phyloP scores from a whole-genome alignment of 805 yeast species.

The Metschnikowia picachoensis region DNA sequence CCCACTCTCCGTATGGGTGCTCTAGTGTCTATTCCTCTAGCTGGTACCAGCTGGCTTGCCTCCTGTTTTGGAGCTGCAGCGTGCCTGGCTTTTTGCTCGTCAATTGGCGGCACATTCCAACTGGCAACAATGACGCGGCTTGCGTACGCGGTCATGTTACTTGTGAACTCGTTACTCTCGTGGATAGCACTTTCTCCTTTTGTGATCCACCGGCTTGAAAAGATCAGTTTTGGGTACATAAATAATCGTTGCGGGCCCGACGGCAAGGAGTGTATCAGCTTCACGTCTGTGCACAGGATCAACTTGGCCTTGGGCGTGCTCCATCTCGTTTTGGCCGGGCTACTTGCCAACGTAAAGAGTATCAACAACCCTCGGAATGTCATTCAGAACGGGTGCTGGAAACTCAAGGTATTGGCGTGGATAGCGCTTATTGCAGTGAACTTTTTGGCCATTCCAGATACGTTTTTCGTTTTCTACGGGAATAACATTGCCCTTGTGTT shows the following conservation, averaged over 20 bases:
- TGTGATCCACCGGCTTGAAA: constrained; percentile 68
- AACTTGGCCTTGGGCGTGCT: constrained; percentile 82
- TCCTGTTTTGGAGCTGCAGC: constrained; percentile 45
- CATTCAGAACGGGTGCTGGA: constrained; percentile 93
- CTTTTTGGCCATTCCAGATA: constrained; percentile 76
- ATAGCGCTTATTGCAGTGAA: constrained; percentile 51
- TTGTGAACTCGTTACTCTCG: constrained; percentile 75
- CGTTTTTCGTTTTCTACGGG: constrained; percentile 85
- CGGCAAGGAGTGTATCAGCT: constrained; percentile 80
- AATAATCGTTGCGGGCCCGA: constrained; percentile 65
- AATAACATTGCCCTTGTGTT: constrained; percentile 82
- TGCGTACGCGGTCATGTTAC: constrained; percentile 74
- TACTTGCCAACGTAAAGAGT: constrained; percentile 71
- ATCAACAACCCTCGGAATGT: constrained; percentile 74
- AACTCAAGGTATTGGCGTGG: constrained; percentile 64
- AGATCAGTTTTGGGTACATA: constrained; percentile 63
- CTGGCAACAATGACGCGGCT: constrained; percentile 82
- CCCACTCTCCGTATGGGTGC: constrained; percentile 14
- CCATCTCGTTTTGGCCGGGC: constrained; percentile 66
- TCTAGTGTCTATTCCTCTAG: constrained; percentile 16
- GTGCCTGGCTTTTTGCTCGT: constrained; percentile 55
- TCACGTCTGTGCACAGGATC: constrained; percentile 89
- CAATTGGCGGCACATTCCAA: constrained; percentile 56
- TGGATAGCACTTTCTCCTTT: constrained; percentile 91
- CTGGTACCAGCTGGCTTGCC: constrained; percentile 13